Conservation (phyloP, 306 rosid species). For the Datisca glomerata region DNA sequence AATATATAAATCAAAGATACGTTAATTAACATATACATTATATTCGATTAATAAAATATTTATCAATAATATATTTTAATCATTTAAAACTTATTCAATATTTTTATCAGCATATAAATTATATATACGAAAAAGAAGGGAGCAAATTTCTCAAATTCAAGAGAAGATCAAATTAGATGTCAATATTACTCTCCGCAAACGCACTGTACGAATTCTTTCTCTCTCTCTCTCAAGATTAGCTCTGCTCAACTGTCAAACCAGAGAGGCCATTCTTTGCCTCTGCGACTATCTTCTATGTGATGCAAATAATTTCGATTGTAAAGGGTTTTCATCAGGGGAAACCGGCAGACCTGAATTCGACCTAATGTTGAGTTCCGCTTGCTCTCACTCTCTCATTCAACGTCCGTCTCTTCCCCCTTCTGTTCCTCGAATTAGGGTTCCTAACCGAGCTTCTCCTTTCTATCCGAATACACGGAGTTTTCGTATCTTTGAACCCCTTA, state of each 20-base stretch:
- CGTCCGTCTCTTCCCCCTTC: slow-evolving; percentile 38
- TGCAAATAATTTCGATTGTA: slow-evolving; percentile 11
- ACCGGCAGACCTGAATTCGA: slow-evolving; percentile 4
- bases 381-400: slow-evolving; percentile 30
- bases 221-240: background rate
- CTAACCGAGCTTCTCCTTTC: slow-evolving; percentile 18
- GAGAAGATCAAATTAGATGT: too few relatives aligned
- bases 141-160: too few relatives aligned
- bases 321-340: slow-evolving; percentile 7
- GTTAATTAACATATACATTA: too few relatives aligned
- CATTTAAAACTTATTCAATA: too few relatives aligned
- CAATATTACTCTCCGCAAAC: background rate
- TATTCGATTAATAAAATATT: too few relatives aligned
- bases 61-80: too few relatives aligned
- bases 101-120: too few relatives aligned
- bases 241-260: slow-evolving; percentile 1
- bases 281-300: background rate
- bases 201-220: too few relatives aligned
- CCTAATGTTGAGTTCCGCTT: slow-evolving; percentile 53
- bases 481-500: slow-evolving; percentile 52
- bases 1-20: too few relatives aligned
- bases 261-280: background rate
- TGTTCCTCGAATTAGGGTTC: slow-evolving; percentile 25
- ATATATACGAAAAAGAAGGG: too few relatives aligned
- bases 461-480: slow-evolving; percentile 30